These are phyloP conservation scores for Persicaria maculosa DNA, from an alignment of 148 eudicot genomes.

Conservation along the genomic window DNA sequence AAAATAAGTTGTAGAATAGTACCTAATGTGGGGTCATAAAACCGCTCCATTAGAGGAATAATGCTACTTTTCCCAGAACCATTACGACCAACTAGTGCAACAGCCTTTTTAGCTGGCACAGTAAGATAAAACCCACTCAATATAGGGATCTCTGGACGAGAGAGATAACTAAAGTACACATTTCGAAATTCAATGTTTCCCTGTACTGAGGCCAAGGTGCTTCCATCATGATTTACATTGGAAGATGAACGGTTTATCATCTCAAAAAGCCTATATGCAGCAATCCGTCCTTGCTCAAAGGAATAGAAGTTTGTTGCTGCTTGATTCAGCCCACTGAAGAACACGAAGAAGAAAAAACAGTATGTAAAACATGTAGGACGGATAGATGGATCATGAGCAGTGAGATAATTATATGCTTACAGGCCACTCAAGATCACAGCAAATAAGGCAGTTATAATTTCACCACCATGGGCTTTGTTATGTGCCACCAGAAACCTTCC, in stretches of 20 bases:
- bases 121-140: conserved; percentile 98
- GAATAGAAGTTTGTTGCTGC: conserved; percentile 99
- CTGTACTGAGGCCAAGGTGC: conserved; percentile 57
- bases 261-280: conserved; percentile 95
- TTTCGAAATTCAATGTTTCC: conserved; percentile 97
- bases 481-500: conserved; percentile 81
- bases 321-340: conserved; percentile 83
- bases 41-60: conserved; percentile 96
- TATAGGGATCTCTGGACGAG: conserved; percentile 97
- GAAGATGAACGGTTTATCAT: conserved; percentile 96
- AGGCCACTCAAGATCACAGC: conserved; percentile 96
- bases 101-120: conserved; percentile 92
- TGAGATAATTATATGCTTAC: conserved; percentile 40
- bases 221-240: conserved; percentile 63
- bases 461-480: conserved; percentile 86
- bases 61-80: conserved; percentile 99
- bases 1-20: conserved; percentile 12
- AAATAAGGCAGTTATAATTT: conserved; percentile 81
- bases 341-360: conserved; percentile 18
- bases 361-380: conserved; percentile 12
- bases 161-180: conserved; percentile 92
- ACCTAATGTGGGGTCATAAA: conserved; percentile 99
- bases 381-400: background rate
- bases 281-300: conserved; percentile 98
- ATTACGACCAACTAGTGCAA: conserved; percentile 97